Evolutionary conservation across 306 rosid genomes (phyloP), one percentile per base, ranked within the genome.

Genomic region (Vigna reflexopilosa): DNA sequence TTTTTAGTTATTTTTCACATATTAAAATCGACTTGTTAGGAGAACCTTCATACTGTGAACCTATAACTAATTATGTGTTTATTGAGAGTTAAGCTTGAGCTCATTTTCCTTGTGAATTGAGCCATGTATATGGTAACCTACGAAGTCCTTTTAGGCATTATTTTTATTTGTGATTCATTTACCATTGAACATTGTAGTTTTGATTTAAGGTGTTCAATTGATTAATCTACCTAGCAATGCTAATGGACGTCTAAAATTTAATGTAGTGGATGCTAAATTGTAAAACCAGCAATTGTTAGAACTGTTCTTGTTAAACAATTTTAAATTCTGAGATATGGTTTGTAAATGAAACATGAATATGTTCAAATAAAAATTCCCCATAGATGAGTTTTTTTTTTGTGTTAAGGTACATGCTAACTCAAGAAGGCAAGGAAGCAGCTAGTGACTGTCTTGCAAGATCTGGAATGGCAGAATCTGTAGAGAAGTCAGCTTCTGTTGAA

Each of bases 371-470:
- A 28, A 78, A 45, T 75, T 65, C 48, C 69, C 73, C 77, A 19
- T 36, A 19, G 36, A 76, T 73, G 72, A 63, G n/a, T 5, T 70
- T 63, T 8, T 68, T 76, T 56, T 67, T 65, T 30, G 44, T 52
- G 77, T 83, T 75, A 76, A 94, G 98, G 90, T 94, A 90, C 90
- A 94, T 94, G 98, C 86, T 92, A 68, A 94, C 97, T 19, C 82
- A 82, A 83, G 98, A 94, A 86, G 98, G 98, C 69, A 81, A 92
- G 81, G 95, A 89, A 80, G 91, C 89, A 48, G 98, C 97, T 49
- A 34, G 77, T 50, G 98, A 94, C 59, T 92, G 97, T 86, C 93
- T 90, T 13, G 32, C 50, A 87, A 89, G 98, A 77, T 94, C 98
- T 84, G 97, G 98, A 82, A 77, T 92, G 83, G 69, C 75, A 8